phyloP scores from a whole-genome alignment of 345 rosid species.

The Linum lewisii region DNA sequence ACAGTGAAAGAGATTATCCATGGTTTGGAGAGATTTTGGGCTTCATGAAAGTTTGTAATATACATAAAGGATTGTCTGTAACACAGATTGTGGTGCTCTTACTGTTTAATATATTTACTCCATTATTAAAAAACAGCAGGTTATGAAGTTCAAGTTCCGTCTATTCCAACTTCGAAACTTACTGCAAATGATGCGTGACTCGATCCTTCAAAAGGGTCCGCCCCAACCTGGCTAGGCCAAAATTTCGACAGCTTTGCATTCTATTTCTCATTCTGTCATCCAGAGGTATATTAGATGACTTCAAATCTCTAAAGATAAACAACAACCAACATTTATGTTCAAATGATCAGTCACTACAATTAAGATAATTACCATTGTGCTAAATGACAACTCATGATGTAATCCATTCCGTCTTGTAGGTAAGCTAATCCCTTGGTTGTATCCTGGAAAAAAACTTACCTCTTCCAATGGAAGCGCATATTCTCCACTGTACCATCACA shows the following conservation, averaged over 20 bases:
- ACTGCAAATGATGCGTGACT: slow-evolving; percentile 89
- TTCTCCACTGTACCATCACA: too few species aligned
- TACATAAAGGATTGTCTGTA: too few species aligned
- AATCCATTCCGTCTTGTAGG: slow-evolving; percentile 65
- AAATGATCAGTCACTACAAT: not conserved
- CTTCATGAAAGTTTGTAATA: too few species aligned
- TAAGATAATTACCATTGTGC: not conserved
- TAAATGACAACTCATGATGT: not conserved
- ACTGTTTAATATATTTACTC: too few species aligned
- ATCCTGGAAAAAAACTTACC: too few species aligned
- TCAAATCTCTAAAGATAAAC: slow-evolving; percentile 83
- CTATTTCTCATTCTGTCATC: slow-evolving; percentile 52
- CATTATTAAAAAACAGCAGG: too few species aligned
- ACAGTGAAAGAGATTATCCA: too few species aligned
- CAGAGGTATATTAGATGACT: slow-evolving; percentile 67
- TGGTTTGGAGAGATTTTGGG: too few species aligned
- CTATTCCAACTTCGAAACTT: slow-evolving; percentile 21
- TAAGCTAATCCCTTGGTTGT: slow-evolving; percentile 76
- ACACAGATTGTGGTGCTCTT: too few species aligned
- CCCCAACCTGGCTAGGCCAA: slow-evolving; percentile 92
- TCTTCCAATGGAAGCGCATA: too few species aligned
- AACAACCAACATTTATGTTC: slow-evolving; percentile 11
- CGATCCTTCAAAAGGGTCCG: slow-evolving; percentile 56
- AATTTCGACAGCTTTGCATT: slow-evolving; percentile 80
- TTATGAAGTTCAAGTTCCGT: not conserved